Evolutionary conservation across 2,329 filamentous ascomycete genomes (phyloP).

Genomic region (Blastomyces emzantsi): DNA sequence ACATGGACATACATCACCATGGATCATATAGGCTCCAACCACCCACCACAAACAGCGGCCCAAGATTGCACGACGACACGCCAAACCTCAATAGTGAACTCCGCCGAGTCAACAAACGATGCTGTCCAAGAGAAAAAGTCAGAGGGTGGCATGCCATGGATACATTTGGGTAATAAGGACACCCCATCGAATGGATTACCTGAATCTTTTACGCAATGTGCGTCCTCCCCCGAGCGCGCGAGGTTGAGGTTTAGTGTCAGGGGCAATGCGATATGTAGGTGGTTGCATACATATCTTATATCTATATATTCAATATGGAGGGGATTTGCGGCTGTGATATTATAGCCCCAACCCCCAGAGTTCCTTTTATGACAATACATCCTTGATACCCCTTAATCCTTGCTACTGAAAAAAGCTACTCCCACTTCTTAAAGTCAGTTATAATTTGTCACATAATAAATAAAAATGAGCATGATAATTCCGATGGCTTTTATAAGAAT

Average conservation of each 20-base stretch:
- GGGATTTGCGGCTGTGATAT: not conserved
- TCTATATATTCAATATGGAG: not conserved
- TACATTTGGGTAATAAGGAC: slow-evolving; percentile 18
- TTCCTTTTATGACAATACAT: not conserved
- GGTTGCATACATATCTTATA: not conserved
- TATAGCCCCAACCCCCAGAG: not conserved
- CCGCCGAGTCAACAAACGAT: not conserved
- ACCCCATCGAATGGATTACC: slow-evolving; percentile 24
- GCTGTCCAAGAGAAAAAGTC: not conserved
- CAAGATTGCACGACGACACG: not conserved
- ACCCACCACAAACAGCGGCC: not conserved
- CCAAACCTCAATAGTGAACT: not conserved
- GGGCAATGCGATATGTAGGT: slow-evolving; percentile 26
- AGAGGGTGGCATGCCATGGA: slow-evolving; percentile 18
- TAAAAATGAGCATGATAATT: not conserved
- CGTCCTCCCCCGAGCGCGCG: slow-evolving; percentile 22
- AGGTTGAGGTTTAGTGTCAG: slow-evolving; percentile 24
- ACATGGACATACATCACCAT: slow-evolving; percentile 4
- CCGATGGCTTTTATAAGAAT: slow-evolving; percentile 6
- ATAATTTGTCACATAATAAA: not conserved
- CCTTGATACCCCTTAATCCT: not conserved
- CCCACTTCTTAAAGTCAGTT: no score
- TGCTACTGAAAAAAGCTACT: not conserved
- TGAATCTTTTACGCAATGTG: slow-evolving; percentile 17
- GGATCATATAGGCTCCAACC: slow-evolving; percentile 4